A percentile compares a stretch with the other conserved stretches of the same genome.
phyloP scores from a whole-genome alignment of 2,329 filamentous ascomycete species.

The Teratosphaeria viscida region DNA sequence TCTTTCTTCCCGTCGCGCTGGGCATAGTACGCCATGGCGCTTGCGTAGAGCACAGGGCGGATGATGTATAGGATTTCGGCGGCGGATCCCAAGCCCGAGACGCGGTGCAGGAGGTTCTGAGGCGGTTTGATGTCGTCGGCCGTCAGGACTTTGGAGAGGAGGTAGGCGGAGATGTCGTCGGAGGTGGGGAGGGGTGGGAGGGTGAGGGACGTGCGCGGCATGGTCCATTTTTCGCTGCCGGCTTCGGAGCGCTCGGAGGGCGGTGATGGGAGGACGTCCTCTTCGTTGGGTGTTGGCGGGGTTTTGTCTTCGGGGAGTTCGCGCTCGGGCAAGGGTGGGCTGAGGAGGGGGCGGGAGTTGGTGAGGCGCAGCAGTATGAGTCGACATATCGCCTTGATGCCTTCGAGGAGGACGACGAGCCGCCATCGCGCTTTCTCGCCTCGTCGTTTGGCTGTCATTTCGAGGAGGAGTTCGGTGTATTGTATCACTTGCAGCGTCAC shows the following conservation, averaged over 20 bases:
- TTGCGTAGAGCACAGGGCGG: conserved; percentile 75
- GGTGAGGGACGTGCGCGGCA: conserved; percentile 86
- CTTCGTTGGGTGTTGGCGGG: conserved; percentile 14
- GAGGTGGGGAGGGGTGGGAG: conserved; percentile 74
- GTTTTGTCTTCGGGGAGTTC: conserved; percentile 48
- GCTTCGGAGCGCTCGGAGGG: conserved; percentile 30
- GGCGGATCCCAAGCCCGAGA: conserved; percentile 62
- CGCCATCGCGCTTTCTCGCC: conserved; percentile 78
- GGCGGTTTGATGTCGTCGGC: conserved; percentile 96
- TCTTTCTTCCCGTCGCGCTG: conserved; percentile 55
- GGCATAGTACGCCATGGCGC: conserved; percentile 61
- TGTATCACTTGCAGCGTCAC: conserved; percentile 79
- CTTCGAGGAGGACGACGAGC: conserved; percentile 73
- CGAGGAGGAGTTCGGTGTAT: conserved; percentile 92
- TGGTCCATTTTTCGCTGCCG: conserved; percentile 54
- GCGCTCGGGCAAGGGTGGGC: conserved; percentile 74
- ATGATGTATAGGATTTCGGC: conserved; percentile 90
- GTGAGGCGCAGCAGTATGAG: conserved; percentile 73
- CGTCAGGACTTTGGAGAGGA: conserved; percentile 81
- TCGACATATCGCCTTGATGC: conserved; percentile 74
- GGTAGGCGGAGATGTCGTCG: conserved; percentile 73
- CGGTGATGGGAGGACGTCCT: conserved; percentile 33
- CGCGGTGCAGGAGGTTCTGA: conserved; percentile 69
- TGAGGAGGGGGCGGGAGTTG: conserved; percentile 69
- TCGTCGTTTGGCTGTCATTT: conserved; percentile 86